Evolutionary conservation across 495 filamentous ascomycete species (phyloP), one percentile per base, ranked within the genome.

Genomic region (Mycothermus thermophilus): DNA sequence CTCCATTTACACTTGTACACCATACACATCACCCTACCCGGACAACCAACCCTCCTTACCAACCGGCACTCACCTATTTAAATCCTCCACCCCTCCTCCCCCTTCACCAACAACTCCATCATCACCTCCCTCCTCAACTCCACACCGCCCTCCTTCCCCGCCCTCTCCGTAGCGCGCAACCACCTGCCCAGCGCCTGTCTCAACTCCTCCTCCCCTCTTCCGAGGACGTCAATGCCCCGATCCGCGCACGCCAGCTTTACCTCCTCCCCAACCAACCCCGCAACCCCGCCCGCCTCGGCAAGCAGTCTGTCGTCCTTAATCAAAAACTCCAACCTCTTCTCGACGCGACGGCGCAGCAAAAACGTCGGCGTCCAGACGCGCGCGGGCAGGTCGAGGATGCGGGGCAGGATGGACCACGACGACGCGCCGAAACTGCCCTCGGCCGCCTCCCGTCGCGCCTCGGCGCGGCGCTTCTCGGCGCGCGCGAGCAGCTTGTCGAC

Each of bases 401-500:
- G 21, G 1, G 38, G 34, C 30, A 42, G n/a, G n/a, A n/a, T 9
- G 9, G 3, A 9, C 26, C 11, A n/a, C 10, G n/a, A 15, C 22
- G 5, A 2, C 27, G 23, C 16, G 9, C 15, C 19, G 8, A 25
- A 16, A 27, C 10, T 13, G 15, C 3, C 24, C 9, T 20, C 4
- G 8, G 3, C 14, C 13, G 14, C 2, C 17, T 25, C 16, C 2
- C 18, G 12, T 11, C 12, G 9, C n/a, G n/a, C n/a, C 5, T 46
- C 45, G 30, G 52, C 39, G 41, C 74, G 50, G n/a, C 68, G 47
- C 29, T 58, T 54, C 37, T 78, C 67, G 4, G 56, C 51, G 32
- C 61, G 55, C 24, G 48, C 40, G 18, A 73, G 57, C 24, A 80
- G 66, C n/a, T 65, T 63, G 10, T 61, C 58, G 0, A 80, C 47